Percentiles rank a stretch among this genome's conserved stretches.
Evolutionary conservation across 2,329 filamentous ascomycete species (phyloP).

Genomic region (Penicillium sp.): DNA sequence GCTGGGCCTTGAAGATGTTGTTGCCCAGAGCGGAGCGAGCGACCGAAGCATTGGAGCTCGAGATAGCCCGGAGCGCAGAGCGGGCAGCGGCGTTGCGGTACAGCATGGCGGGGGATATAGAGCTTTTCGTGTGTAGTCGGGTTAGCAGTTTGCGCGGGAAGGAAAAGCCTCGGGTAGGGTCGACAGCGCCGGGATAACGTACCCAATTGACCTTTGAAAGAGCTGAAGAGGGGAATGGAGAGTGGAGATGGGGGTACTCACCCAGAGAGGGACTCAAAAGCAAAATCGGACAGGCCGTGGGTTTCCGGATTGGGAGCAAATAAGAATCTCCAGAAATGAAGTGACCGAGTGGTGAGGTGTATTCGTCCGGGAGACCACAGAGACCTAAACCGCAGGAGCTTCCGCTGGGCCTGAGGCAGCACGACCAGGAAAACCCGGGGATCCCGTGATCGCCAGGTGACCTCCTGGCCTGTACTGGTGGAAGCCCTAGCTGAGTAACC

Average conservation of each 20-base stretch:
- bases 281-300: slow-evolving; percentile 37
- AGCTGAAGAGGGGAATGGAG: slow-evolving; percentile 18
- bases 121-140: slow-evolving; percentile 32
- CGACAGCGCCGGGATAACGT: slow-evolving; percentile 17
- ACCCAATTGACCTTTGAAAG: slow-evolving; percentile 36
- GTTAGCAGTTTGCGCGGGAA: slow-evolving; percentile 30
- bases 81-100: slow-evolving; percentile 47
- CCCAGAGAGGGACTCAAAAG: slow-evolving; percentile 31
- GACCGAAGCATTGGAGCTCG: slow-evolving; percentile 44
- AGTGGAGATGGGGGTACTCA: slow-evolving; percentile 34
- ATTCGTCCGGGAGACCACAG: slow-evolving; percentile 27
- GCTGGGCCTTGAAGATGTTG: slow-evolving; percentile 45
- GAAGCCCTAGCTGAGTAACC: not conserved
- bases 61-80: slow-evolving; percentile 46
- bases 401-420: slow-evolving; percentile 28
- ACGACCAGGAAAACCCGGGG: slow-evolving; percentile 1
- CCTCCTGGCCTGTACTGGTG: not conserved
- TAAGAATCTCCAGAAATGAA: slow-evolving; percentile 34
- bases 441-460: slow-evolving; percentile 17
- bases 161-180: slow-evolving; percentile 35
- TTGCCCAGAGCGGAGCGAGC: slow-evolving; percentile 42
- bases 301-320: slow-evolving; percentile 30
- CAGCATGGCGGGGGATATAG: slow-evolving; percentile 43
- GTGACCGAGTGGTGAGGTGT: slow-evolving; percentile 37
- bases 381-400: slow-evolving; percentile 27